phyloP scores from a whole-genome alignment of 1,139 yeast species.

The Yamadazyma dushanensis region DNA sequence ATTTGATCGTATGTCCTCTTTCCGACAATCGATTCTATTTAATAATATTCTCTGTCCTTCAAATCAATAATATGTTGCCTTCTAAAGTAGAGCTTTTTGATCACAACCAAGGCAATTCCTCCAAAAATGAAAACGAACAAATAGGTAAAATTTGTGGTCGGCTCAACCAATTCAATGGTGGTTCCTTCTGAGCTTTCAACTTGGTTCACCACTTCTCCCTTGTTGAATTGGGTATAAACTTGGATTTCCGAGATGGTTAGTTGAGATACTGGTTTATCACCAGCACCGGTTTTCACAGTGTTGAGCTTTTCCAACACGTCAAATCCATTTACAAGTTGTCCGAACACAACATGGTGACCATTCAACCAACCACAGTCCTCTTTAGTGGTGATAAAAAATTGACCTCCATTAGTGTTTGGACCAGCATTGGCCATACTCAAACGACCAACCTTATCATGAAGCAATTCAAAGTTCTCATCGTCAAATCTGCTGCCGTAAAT shows the following conservation, averaged over 20 bases:
- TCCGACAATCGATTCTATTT: not conserved
- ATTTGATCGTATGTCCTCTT: not conserved
- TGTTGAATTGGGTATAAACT: conserved; percentile 15
- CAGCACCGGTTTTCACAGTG: conserved; percentile 32
- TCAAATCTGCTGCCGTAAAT: conserved; percentile 32
- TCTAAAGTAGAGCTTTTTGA: conserved; percentile 19
- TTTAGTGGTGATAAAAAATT: conserved; percentile 60
- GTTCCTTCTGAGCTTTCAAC: conserved; percentile 7
- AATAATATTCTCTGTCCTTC: conserved; percentile 26
- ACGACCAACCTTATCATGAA: conserved; percentile 39
- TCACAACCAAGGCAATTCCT: conserved; percentile 16
- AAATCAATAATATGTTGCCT: conserved; percentile 29
- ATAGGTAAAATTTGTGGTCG: conserved; percentile 16
- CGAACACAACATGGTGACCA: conserved; percentile 60
- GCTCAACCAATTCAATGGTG: conserved; percentile 10
- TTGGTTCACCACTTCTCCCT: conserved; percentile 8
- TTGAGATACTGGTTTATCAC: conserved; percentile 38
- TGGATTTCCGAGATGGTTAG: conserved; percentile 31
- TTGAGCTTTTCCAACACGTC: conserved; percentile 42
- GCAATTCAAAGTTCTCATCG: conserved; percentile 38
- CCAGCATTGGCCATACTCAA: conserved; percentile 46
- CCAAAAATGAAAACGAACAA: conserved; percentile 20
- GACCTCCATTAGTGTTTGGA: conserved; percentile 93
- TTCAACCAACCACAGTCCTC: conserved; percentile 40
- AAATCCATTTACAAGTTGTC: conserved; percentile 45